A percentile compares a stretch with the other conserved stretches of the same genome.
These are phyloP conservation scores for Fusarium stilboides DNA, from an alignment of 2,329 filamentous ascomycete species.

Conservation along the genomic window DNA sequence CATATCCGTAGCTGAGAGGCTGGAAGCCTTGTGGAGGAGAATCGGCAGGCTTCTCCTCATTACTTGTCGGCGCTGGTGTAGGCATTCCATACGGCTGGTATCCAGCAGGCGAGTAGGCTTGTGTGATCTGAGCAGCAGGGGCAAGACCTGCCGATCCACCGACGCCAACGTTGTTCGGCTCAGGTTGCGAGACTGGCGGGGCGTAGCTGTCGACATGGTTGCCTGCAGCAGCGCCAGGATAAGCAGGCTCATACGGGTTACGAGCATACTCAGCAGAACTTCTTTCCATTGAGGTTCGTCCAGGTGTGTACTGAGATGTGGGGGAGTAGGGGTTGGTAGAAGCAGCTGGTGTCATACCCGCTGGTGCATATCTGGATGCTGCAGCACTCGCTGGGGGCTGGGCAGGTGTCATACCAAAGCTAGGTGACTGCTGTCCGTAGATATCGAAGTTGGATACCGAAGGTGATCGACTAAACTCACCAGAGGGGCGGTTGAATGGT, in stretches of 20 bases:
- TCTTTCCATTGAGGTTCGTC: slow-evolving; percentile 49
- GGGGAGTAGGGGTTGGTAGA: slow-evolving; percentile 53
- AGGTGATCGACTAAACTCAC: slow-evolving; percentile 80
- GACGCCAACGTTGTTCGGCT: slow-evolving; percentile 21
- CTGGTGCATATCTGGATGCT: slow-evolving; percentile 59
- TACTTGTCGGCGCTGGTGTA: slow-evolving; percentile 31
- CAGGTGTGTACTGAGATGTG: slow-evolving; percentile 67
- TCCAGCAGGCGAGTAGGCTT: slow-evolving; percentile 35
- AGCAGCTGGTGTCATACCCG: slow-evolving; percentile 32
- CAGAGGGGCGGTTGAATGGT: slow-evolving; percentile 85
- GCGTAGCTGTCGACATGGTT: slow-evolving; percentile 40
- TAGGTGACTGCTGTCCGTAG: slow-evolving; percentile 71
- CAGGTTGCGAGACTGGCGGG: slow-evolving; percentile 36
- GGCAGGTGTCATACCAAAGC: slow-evolving; percentile 50
- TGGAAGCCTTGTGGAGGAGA: slow-evolving; percentile 58
- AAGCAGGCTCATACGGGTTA: slow-evolving; percentile 57
- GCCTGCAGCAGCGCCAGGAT: slow-evolving; percentile 35
- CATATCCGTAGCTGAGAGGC: slow-evolving; percentile 66
- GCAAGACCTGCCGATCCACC: slow-evolving; percentile 39
- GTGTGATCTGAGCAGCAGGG: slow-evolving; percentile 48
- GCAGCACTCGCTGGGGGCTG: slow-evolving; percentile 55
- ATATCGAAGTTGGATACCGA: slow-evolving; percentile 81
- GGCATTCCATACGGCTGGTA: slow-evolving; percentile 53
- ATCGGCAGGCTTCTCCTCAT: slow-evolving; percentile 31
- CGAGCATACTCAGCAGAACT: slow-evolving; percentile 52